Evolutionary conservation across 1,139 yeast species (phyloP).

Genomic region (Hanseniaspora gamundiae): DNA sequence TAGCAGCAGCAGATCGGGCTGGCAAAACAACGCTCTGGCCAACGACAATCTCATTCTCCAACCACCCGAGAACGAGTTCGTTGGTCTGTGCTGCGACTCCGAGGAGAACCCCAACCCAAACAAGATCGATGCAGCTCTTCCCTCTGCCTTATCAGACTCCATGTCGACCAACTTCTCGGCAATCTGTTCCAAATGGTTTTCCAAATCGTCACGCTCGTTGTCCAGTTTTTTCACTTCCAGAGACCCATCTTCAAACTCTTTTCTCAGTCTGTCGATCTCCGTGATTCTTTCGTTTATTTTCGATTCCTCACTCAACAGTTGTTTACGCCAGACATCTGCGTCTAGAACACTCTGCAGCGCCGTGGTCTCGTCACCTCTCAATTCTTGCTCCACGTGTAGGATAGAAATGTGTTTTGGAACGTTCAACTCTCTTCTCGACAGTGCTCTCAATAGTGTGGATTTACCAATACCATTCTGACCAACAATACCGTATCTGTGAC

Average conservation of each 20-base stretch:
- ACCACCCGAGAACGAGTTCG: conserved; percentile 96
- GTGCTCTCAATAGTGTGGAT: conserved; percentile 80
- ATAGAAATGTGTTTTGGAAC: conserved; percentile 93
- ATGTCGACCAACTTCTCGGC: conserved; percentile 75
- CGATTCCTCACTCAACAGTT: conserved; percentile 61
- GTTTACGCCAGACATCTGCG: conserved; percentile 99
- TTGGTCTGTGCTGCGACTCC: conserved; percentile 70
- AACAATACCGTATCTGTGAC: conserved; percentile 91
- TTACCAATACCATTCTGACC: conserved; percentile 99
- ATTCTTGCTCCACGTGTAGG: conserved; percentile 94
- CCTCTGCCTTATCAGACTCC: conserved; percentile 96
- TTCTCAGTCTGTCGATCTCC: conserved; percentile 59
- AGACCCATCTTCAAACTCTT: conserved; percentile 72
- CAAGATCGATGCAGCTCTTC: conserved; percentile 91
- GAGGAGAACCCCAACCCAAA: conserved; percentile 87
- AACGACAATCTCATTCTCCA: conserved; percentile 99
- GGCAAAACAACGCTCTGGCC: conserved; percentile 94
- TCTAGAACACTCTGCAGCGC: conserved; percentile 91
- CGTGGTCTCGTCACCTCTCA: conserved; percentile 79
- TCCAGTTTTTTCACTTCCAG: conserved; percentile 71
- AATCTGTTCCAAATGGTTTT: conserved; percentile 62
- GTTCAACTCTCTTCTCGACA: conserved; percentile 84
- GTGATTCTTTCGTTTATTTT: conserved; percentile 61
- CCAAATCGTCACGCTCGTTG: conserved; percentile 80
- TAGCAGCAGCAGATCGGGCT: conserved; percentile 80